phyloP scores from a whole-genome alignment of 1,284 basidiomycete species.

The Ganoderma multipileum region DNA sequence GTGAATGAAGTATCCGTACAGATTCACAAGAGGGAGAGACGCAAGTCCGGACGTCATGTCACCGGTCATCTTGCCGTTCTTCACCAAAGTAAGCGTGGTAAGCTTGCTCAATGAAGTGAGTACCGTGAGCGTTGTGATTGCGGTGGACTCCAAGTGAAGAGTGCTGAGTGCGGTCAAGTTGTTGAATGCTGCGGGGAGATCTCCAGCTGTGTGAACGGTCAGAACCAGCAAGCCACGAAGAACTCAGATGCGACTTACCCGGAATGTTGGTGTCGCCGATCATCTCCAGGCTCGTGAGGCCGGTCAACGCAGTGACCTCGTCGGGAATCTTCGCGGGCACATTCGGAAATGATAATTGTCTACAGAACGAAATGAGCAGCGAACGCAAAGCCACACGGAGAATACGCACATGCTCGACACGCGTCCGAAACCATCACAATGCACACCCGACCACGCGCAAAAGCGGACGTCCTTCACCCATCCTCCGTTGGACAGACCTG shows the following conservation, averaged over 20 bases:
- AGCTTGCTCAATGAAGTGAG: conserved; percentile 45
- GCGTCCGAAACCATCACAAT: conserved; percentile 49
- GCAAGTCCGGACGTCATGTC: conserved; percentile 47
- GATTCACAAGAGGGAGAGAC: conserved; percentile 44
- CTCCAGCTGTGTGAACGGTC: conserved; percentile 43
- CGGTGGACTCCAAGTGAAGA: conserved; percentile 55
- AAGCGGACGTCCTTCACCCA: conserved; percentile 56
- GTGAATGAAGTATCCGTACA: conserved; percentile 43
- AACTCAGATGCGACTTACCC: conserved; percentile 36
- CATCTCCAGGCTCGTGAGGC: conserved; percentile 48
- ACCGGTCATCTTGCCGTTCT: conserved; percentile 54
- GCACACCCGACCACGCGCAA: conserved; percentile 57
- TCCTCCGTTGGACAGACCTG: conserved; percentile 47
- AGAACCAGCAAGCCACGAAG: neutral
- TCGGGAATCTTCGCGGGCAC: conserved; percentile 53
- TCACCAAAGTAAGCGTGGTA: conserved; percentile 49
- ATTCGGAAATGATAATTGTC: conserved; percentile 53
- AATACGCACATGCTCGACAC: conserved; percentile 53
- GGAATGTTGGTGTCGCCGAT: conserved; percentile 52
- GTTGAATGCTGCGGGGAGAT: conserved; percentile 46
- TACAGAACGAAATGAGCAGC: conserved; percentile 27
- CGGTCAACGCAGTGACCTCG: conserved; percentile 50
- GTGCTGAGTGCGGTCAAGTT: conserved; percentile 47
- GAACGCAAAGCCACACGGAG: neutral
- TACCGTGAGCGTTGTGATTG: conserved; percentile 46